Conservation (phyloP, 139 green algal species). For the Yamagishiella unicocca region DNA sequence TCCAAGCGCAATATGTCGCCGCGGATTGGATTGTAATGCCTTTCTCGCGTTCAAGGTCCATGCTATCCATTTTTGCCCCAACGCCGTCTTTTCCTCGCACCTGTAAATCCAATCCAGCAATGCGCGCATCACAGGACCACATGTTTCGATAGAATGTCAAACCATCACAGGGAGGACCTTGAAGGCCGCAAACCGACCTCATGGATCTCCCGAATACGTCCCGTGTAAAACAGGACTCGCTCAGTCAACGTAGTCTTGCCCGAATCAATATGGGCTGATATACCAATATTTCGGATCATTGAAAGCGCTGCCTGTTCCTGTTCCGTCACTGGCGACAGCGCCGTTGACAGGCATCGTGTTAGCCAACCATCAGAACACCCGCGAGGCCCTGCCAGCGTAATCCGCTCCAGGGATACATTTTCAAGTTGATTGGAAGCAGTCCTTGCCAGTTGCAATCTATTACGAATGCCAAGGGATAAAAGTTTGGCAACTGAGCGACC, state of each 20-base stretch:
- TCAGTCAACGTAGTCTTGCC: constrained; percentile 99
- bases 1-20: constrained; percentile 94
- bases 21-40: constrained; percentile 99
- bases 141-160: background rate
- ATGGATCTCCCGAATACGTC: constrained; percentile 96
- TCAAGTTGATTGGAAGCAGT: background rate
- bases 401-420: background rate
- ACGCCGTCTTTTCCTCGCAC: constrained; percentile 97
- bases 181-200: constrained; percentile 84
- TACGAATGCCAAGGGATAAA: background rate
- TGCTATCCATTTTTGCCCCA: constrained; percentile 98
- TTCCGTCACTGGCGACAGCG: constrained; percentile 37
- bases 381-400: background rate
- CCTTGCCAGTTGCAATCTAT: background rate
- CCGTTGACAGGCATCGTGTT: constrained; percentile 4
- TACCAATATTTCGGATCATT: constrained; percentile 96
- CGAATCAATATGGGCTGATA: constrained; percentile 98
- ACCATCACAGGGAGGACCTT: background rate
- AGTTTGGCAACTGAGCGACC: background rate
- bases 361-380: constrained; percentile 16
- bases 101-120: constrained; percentile 56
- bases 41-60: constrained; percentile 99
- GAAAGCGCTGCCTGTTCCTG: constrained; percentile 61
- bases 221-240: constrained; percentile 98
- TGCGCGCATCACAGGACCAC: too few species aligned